Conservation (phyloP, 1,139 yeast species). For the Diutina rugosa region DNA sequence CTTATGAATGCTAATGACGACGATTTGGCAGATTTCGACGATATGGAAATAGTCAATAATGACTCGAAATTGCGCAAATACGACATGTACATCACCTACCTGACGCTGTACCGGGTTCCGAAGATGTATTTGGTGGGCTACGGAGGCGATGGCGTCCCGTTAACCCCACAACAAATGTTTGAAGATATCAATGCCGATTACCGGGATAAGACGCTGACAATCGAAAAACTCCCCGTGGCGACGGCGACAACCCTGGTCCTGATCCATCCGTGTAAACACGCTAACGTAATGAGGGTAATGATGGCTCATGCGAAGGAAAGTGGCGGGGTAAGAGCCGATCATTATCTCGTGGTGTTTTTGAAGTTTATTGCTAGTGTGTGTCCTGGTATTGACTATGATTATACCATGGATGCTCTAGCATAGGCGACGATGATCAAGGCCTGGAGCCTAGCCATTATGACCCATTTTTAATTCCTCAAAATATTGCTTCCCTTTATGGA, state of each 20-base stretch:
- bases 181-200: conserved; percentile 89
- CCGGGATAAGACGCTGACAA: conserved; percentile 91
- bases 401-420: conserved; percentile 1
- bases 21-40: conserved; percentile 24
- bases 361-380: conserved; percentile 95
- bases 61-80: conserved; percentile 45
- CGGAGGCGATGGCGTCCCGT: conserved; percentile 70
- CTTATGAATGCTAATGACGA: conserved; percentile 8
- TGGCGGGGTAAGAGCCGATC: conserved; percentile 60
- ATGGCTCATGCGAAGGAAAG: conserved; percentile 38
- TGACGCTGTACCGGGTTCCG: conserved; percentile 93
- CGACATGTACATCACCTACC: conserved; percentile 81
- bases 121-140: conserved; percentile 87
- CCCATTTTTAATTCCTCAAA: too few relatives aligned
- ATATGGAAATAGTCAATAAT: conserved; percentile 13
- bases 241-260: conserved; percentile 73
- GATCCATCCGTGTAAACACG: conserved; percentile 94
- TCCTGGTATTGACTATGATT: conserved; percentile 91
- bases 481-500: too few relatives aligned
- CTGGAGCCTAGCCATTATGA: not conserved
- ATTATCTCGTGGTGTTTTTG: conserved; percentile 74
- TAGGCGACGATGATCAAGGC: not conserved
- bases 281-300: conserved; percentile 83
- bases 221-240: conserved; percentile 81
- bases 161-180: conserved; percentile 83